Evolutionary conservation across 768 basidiomycete species (phyloP), one percentile per base, ranked within the genome.

Genomic region (Trametes gibbosa): DNA sequence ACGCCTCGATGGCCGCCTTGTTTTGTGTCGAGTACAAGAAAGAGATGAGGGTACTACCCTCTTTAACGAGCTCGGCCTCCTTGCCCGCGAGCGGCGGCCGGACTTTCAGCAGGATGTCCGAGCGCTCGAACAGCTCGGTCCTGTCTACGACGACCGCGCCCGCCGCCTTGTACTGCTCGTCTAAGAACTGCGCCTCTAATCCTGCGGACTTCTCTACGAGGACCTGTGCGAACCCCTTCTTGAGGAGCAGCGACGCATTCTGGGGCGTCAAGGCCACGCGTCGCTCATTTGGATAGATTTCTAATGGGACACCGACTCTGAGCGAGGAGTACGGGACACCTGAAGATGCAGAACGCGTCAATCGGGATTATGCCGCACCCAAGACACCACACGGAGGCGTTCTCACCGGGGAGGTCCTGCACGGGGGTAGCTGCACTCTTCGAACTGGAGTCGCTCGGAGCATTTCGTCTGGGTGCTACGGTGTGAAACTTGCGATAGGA

Each of bases 91-190:
- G 72, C 39, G 92, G 92, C 41, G 92, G 85, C 62, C 90, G 81
- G 59, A 95, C 92, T 82, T 95, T 95, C 62, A 95, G 77, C 69
- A 93, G 76, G 67, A 95, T 90, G 69, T 95, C 91, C 1, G 88
- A 77, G 43, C 76, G 75, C 48, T 73, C 75, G 69, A 84, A 87
- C n/a, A 92, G 73, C 62, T 90, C 84, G 56, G 88, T 84, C 58
- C 78, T 79, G 48, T 87, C 83, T n/a, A 85, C 87, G 59, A 95
- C 71, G 7, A 83, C 85, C 37, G 91, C 92, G 7, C 92, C 92
- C 25, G 90, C 92, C 37, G 84, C 82, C 59, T 75, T 75, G 67
- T 92, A 95, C 45, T 89, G 86, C 68, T 86, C 87, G 66, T 95
- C 89, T 61, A 86, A 74, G 72, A 94, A 95, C 69, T 92, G 87